Base-by-base conservation (phyloP, 495 filamentous ascomycete genomes). In the Tirmania nivea region DNA sequence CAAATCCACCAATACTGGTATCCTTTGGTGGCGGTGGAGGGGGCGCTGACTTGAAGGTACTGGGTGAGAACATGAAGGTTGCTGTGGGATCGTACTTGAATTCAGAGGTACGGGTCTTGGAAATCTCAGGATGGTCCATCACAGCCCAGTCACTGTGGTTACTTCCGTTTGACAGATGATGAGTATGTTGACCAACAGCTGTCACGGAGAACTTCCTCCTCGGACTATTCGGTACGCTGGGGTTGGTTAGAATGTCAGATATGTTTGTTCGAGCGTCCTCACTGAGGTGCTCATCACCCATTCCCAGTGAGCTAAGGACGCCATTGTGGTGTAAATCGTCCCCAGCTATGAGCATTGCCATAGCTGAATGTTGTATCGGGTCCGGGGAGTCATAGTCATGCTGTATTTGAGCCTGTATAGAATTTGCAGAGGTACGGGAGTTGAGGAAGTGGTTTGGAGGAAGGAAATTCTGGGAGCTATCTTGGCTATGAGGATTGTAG, bases 21-120 rank as follows among this genome's bases (percentile, higher is more conserved):
- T 59, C 52, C 59, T 31, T 61, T 65, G 36, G 63, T 64, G 36
- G 58, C 39, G 45, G 34, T 52, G 37, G 54, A 34, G 34, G n/a
- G 16, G 52, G 5, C 10, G 59, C n/a, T 51, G 42, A 14, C 9
- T 79, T 74, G 65, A 80, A 76, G 5, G 67, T 69, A 55, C 68
- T 75, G 11, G 48, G 16, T 2, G n/a, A n/a, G 1, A 84, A 75
- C 37, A 70, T 71, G 63, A 83, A 83, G 1, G 75, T 65, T 52
- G 67, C 78, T 16, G 67, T 69, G 5, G 84, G 84, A 54, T 90
- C 79, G 64, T 83, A 82, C 57, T 78, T 84, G 66, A 95, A 95
- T 60, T 88, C 86, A 50, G 83, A 81, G 0, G 90, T 89, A 53
- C 78, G 79, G 39, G 87, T 84, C 57, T 97, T 95, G 49, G n/a